Base-by-base conservation (phyloP, 2,329 filamentous ascomycete genomes). In the Monilinia polystroma region DNA sequence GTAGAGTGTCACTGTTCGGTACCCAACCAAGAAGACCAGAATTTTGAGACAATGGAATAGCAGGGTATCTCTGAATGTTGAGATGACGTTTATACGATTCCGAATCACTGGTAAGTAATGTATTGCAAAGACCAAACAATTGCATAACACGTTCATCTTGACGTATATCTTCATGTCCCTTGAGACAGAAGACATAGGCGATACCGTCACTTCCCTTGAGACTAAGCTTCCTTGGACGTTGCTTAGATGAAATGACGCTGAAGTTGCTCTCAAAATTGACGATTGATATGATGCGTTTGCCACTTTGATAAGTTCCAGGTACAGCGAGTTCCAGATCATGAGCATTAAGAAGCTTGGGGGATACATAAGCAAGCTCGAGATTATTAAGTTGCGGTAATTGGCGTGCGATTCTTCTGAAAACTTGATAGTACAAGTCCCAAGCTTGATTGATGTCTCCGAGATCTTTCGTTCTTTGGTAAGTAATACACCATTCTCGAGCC, bases 71-170 rank as follows among this genome's bases (percentile, higher is more conserved):
- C 78, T 98, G 93, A 70, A 99, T 98, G 73, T 93, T 96, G 70
- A 99, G 86, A 79, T 99, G 95, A 12, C 95, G 88, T 82, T 99
- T 99, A 80, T 97, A 96, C 73, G 90, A 95, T 79, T 99, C 96
- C 4, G 92, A 92, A 76, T 99, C 96, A 75, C 94, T 94, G 56
- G 91, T 85, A 53, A 99, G 86, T 1, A 99, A 85, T 0, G 96
- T 99, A 78, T 99, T 99, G 81, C 94, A 95, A 18, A 99, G 86
- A 52, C 95, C 95, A 76, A 99, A 99, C 47, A 99, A 85, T 79
- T 99, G 95, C 96, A 99, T 99, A 72, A 99, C 95, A 79, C 96
- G 90, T 80, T 99, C 95, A 76, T 99, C 95, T 79, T 99, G 95
- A 68, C 95, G 90, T 71, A 99, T 97, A 81, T 99, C 95, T 80